A percentile compares a stretch with the other conserved stretches of the same genome.
phyloP scores from a whole-genome alignment of 2,329 filamentous ascomycete species.

The Colletotrichum gigasporum region DNA sequence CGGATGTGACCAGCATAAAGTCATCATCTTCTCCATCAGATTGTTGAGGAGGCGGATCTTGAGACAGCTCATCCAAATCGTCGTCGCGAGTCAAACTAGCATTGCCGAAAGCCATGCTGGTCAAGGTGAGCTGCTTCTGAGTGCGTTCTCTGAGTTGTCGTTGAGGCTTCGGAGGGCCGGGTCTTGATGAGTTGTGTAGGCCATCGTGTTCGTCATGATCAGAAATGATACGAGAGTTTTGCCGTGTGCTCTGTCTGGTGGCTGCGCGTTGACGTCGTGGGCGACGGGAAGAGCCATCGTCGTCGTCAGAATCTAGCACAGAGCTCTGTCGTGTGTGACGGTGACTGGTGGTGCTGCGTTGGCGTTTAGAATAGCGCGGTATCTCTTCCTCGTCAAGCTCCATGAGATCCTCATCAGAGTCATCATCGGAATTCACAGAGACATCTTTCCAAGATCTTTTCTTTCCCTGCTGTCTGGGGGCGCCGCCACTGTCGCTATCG shows the following conservation, averaged over 20 bases:
- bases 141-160: conserved; percentile 34
- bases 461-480: background rate
- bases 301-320: conserved; percentile 12
- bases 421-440: conserved; percentile 2
- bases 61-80: conserved; percentile 42
- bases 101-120: conserved; percentile 37
- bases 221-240: background rate
- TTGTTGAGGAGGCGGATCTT: conserved; percentile 35
- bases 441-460: conserved; percentile 17
- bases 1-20: conserved; percentile 48
- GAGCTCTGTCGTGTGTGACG: background rate
- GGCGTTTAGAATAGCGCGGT: background rate
- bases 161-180: background rate
- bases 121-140: conserved; percentile 37
- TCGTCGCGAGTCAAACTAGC: conserved; percentile 17
- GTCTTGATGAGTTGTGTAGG: background rate
- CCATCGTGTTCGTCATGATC: background rate
- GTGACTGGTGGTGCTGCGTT: background rate
- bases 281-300: conserved; percentile 1
- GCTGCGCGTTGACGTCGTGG: conserved; percentile 16
- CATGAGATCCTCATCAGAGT: background rate
- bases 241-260: conserved; percentile 1
- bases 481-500: background rate
- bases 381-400: conserved; percentile 17
- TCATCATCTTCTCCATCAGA: conserved; percentile 46